phyloP scores from a whole-genome alignment of 768 basidiomycete genomes.

The Podaxis sp. region DNA sequence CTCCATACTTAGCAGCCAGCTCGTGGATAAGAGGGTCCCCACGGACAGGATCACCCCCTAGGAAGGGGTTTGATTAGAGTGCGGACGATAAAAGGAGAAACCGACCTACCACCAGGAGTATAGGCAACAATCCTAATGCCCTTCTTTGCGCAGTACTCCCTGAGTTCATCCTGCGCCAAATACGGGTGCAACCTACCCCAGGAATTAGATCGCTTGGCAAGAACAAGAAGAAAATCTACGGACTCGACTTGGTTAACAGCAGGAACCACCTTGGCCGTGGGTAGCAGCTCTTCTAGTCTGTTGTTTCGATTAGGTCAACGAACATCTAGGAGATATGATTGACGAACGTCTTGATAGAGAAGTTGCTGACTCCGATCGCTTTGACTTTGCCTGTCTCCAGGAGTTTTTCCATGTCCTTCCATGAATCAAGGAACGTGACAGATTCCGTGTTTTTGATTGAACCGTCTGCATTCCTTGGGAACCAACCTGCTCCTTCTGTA shows the following conservation, averaged over 20 bases:
- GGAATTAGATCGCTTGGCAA: background rate
- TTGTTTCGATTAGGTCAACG: background rate
- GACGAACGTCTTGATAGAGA: constrained; percentile 53
- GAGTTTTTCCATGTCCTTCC: constrained; percentile 52
- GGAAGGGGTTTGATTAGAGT: background rate
- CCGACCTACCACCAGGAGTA: constrained; percentile 39
- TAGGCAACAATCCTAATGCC: constrained; percentile 52
- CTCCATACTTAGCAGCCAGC: constrained; percentile 13
- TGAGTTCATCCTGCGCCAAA: constrained; percentile 45
- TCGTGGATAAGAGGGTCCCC: background rate
- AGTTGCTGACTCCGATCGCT: constrained; percentile 60
- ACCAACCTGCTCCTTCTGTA: constrained; percentile 14
- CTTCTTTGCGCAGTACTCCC: constrained; percentile 46
- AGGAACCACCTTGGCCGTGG: constrained; percentile 40
- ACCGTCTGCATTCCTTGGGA: constrained; percentile 31
- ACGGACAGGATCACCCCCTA: background rate
- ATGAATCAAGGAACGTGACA: constrained; percentile 40
- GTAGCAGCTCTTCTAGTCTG: constrained; percentile 28
- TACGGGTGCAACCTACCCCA: constrained; percentile 47
- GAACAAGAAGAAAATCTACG: constrained; percentile 13
- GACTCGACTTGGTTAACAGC: constrained; percentile 51
- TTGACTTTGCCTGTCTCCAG: constrained; percentile 44
- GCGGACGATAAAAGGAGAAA: background rate
- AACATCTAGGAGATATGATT: background rate
- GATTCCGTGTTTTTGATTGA: constrained; percentile 29